Percentiles rank a stretch among this genome's conserved stretches.
Conservation (phyloP, 805 yeast species). For the Kuraishia borneana region DNA sequence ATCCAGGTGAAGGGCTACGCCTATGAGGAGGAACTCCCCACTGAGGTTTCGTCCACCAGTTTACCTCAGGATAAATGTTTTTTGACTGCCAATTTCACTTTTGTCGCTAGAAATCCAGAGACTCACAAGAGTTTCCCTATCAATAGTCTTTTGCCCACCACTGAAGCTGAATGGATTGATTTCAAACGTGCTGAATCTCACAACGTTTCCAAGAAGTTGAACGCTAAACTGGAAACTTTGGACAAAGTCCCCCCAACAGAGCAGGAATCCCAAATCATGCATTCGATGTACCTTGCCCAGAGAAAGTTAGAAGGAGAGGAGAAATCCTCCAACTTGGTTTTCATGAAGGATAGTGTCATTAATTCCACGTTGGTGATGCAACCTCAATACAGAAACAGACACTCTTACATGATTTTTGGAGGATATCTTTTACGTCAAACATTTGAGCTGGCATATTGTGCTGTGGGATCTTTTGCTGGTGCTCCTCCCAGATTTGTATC, state of each 20-base stretch:
- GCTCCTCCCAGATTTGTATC: constrained; percentile 85
- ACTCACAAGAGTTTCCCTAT: constrained; percentile 87
- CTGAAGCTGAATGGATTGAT: constrained; percentile 71
- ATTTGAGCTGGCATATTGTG: constrained; percentile 87
- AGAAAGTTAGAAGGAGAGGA: constrained; percentile 17
- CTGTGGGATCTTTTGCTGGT: constrained; percentile 80
- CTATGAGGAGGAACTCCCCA: constrained; percentile 43
- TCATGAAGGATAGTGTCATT: constrained; percentile 64
- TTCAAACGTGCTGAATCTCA: constrained; percentile 84
- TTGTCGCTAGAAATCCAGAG: constrained; percentile 89
- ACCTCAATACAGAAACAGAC: constrained; percentile 93
- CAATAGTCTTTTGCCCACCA: constrained; percentile 65
- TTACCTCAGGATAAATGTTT: constrained; percentile 62
- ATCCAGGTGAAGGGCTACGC: constrained; percentile 85
- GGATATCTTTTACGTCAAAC: constrained; percentile 89
- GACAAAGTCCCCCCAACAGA: constrained; percentile 64
- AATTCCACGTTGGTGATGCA: constrained; percentile 84
- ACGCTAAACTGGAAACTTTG: constrained; percentile 54
- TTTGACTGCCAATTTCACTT: constrained; percentile 84
- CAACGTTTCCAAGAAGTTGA: constrained; percentile 74
- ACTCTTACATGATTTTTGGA: constrained; percentile 90
- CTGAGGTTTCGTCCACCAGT: constrained; percentile 39
- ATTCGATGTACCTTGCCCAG: constrained; percentile 59
- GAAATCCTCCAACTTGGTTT: constrained; percentile 39
- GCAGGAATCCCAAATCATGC: constrained; percentile 65